These are phyloP conservation scores for Byssoonygena ceratinophila DNA, from an alignment of 2,329 filamentous ascomycete species.

Conservation along the genomic window DNA sequence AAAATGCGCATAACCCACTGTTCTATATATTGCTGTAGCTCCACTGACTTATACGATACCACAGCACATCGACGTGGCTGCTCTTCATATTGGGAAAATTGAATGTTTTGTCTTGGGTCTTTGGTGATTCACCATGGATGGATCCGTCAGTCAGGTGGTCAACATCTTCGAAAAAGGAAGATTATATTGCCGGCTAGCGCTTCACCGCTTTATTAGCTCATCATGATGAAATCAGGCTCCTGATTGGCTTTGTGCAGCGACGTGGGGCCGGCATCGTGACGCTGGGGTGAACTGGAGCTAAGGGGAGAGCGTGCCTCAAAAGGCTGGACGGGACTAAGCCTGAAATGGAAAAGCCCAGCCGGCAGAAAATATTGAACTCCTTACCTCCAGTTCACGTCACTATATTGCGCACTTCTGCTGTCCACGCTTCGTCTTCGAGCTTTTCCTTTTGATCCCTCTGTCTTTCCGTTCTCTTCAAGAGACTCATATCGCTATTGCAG, in stretches of 20 bases:
- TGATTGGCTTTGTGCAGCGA: not conserved
- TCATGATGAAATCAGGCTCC: not conserved
- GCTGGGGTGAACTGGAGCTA: too few species aligned
- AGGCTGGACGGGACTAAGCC: not conserved
- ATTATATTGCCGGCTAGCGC: not conserved
- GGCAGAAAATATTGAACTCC: conserved; percentile 14
- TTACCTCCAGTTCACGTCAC: conserved; percentile 9
- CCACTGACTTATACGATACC: too few species aligned
- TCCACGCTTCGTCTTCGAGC: not conserved
- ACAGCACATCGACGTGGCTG: too few species aligned
- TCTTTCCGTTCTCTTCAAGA: not conserved
- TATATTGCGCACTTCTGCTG: not conserved
- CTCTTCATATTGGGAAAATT: too few species aligned
- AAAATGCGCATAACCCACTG: too few species aligned
- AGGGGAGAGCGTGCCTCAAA: not conserved
- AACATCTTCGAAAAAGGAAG: too few species aligned
- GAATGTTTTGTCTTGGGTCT: too few species aligned
- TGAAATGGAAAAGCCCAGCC: not conserved
- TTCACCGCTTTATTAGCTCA: too few species aligned
- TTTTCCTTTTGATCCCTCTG: not conserved
- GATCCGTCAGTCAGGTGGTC: too few species aligned
- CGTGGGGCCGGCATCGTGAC: not conserved
- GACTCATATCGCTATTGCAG: not conserved
- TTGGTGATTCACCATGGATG: too few species aligned
- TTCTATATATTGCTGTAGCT: too few species aligned